Evolutionary conservation across 305 asterid species (phyloP), one percentile per base, ranked within the genome.

Genomic region (Coffea humblotiana): DNA sequence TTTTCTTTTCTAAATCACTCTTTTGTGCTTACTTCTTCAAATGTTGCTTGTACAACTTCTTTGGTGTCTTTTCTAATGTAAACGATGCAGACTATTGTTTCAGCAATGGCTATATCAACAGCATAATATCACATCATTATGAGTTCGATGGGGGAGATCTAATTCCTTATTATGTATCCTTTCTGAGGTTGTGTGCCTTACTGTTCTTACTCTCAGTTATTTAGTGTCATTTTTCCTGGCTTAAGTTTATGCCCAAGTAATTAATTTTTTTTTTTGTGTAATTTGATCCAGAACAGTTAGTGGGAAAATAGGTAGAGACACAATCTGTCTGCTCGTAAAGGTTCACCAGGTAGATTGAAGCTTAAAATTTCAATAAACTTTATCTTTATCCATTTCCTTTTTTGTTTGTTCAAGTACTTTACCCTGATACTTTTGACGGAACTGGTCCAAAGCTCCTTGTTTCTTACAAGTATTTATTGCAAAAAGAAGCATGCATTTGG

Each of bases 101-200:
- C 77, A 81, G 84, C 73, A 81, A 81, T 60, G 84, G 77, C 65
- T 71, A 81, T 61, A 81, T 81, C 78, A 81, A 81, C 77, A 77
- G 35, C 69, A 18, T 79, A 66, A 71, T 79, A 80, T 15, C 77
- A 51, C 79, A 80, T 74, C 75, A 74, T 61, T 80, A 63, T 37
- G 67, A 74, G 9, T 74, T 80, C 64, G 82, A 80, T 21, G 83
- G 75, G 66, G 79, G 79, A 80, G 83, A 80, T 64, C 68, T 74
- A 15, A 56, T 74, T 74, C 83, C 83, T 12, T 80, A 74, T 80
- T 80, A 80, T 23, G 78, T 80, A 49, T 80, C 83, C 71, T 74
- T 80, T 74, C 54, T 80, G 60, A 74, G 83, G 83, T 80, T 74
- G 43, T 16, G 68, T 58, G 43, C 81, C 63, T 63, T 52, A 48